Evolutionary conservation across 78 protist species (phyloP).

Genomic region (Speleostelium caveatum): DNA sequence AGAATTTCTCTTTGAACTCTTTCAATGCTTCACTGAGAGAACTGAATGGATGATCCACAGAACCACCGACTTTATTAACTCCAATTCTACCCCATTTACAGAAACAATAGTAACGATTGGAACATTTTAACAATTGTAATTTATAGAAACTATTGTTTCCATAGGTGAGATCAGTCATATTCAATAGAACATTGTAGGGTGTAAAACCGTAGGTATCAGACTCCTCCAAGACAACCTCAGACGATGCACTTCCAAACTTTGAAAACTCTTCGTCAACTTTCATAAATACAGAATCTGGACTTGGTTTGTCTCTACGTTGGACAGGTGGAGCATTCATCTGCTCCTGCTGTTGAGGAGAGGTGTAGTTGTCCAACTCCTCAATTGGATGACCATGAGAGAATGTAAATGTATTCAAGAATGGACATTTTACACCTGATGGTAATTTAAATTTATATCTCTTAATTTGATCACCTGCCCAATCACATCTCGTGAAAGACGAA

Average conservation of each 20-base stretch:
- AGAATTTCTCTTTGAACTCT: slow-evolving; percentile 12
- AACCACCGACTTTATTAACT: slow-evolving; percentile 14
- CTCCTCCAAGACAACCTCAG: slow-evolving; percentile 9
- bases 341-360: background rate
- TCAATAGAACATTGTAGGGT: slow-evolving; percentile 49
- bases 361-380: background rate
- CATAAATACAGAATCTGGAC: background rate
- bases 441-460: slow-evolving; percentile 55
- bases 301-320: background rate
- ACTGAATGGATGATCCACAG: background rate
- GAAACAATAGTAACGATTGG: background rate
- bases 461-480: slow-evolving; percentile 30
- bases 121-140: slow-evolving; percentile 45
- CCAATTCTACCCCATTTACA: slow-evolving; percentile 77
- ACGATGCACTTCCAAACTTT: background rate
- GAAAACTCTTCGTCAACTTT: background rate
- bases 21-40: slow-evolving; percentile 30
- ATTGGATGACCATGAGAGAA: slow-evolving; percentile 54
- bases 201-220: slow-evolving; percentile 18
- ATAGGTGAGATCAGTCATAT: slow-evolving; percentile 45
- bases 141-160: slow-evolving; percentile 59
- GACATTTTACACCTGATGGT: background rate
- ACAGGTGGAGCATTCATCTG: background rate
- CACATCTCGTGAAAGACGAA: slow-evolving; percentile 34
- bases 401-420: background rate